Base-by-base conservation (phyloP, 2,329 filamentous ascomycete genomes). In the Raffaelea arxii region DNA sequence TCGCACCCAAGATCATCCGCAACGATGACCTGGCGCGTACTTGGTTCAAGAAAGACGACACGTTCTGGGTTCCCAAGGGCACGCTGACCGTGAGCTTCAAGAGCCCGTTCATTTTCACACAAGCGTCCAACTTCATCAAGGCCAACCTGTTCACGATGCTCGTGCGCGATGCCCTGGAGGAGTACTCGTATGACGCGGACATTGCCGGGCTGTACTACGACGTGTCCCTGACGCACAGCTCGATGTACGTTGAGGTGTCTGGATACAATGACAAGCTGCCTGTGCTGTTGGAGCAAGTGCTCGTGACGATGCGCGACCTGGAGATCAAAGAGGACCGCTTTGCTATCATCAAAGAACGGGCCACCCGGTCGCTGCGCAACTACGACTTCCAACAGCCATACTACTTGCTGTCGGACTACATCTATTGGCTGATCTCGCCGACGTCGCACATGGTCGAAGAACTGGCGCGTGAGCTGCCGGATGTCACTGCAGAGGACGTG, bases 41-140 rank as follows among this genome's bases (percentile, higher is more conserved):
- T 3, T 98, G 92, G 92, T 96, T 82, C 72, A 98, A 98, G 71
- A 97, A 97, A 66, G 92, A 98, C 58, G 92, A 98, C 56, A 89
- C 83, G 0, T 98, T 97, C 65, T 97, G 91, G 90, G 92, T 97
- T 10, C 92, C 92, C 9, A 95, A 94, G 63, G 92, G 87, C 4
- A 92, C 89, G 49, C 70, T 97, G 18, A 78, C 89, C 53, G 78
- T 95, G 53, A 87, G 82, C 55, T 74, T 94, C 54, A 79, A 82
- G 56, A 94, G 83, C 49, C 85, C 89, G 0, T 66, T 94, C 40
- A 80, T 86, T n/a, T 82, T 80, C 60, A 77, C 86, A 2, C 89
- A 86, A 4, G 85, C 89, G 2, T 81, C 84, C 47, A 90, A 85
- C 51, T 73, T 78, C 25, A 80, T 94, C 50, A 88, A 92, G 59